phyloP scores from a whole-genome alignment of 208 protist species.

The Wallacemonas sp. region DNA sequence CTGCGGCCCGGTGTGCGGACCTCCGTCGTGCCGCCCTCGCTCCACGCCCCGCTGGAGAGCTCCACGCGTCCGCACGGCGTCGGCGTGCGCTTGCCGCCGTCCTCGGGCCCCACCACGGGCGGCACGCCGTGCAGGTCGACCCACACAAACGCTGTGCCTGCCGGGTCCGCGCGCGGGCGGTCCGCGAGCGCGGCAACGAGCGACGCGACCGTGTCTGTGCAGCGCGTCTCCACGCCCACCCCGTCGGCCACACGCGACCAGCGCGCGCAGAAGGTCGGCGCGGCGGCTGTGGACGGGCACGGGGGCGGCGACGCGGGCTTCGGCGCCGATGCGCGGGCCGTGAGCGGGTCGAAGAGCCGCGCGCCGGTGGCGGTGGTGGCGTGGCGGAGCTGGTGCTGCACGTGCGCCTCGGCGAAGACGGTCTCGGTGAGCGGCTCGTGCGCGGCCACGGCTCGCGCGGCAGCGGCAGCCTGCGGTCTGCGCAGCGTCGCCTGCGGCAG shows the following conservation, averaged over 20 bases:
- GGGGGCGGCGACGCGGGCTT: neutral
- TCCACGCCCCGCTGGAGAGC: neutral
- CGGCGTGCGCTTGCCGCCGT: neutral
- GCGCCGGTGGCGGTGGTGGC: neutral
- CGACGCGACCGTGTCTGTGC: neutral
- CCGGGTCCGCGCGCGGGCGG: neutral
- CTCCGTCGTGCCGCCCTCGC: too few species aligned
- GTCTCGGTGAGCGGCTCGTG: neutral
- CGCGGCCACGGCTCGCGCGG: neutral
- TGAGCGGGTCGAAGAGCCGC: neutral
- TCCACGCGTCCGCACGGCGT: neutral
- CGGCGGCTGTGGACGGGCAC: neutral
- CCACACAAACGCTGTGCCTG: neutral
- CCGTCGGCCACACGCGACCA: neutral
- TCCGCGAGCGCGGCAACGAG: neutral
- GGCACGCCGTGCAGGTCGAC: conserved; percentile 5
- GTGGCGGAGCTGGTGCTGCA: neutral
- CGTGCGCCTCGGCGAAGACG: neutral
- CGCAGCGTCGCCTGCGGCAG: too few species aligned
- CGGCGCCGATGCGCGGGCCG: neutral
- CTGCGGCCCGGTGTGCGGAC: too few species aligned
- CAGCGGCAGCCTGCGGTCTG: neutral
- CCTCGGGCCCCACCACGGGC: neutral
- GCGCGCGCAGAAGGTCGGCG: neutral
- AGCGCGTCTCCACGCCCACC: neutral